Evolutionary conservation across 768 basidiomycete species (phyloP).

Genomic region (Amanita exitialis): DNA sequence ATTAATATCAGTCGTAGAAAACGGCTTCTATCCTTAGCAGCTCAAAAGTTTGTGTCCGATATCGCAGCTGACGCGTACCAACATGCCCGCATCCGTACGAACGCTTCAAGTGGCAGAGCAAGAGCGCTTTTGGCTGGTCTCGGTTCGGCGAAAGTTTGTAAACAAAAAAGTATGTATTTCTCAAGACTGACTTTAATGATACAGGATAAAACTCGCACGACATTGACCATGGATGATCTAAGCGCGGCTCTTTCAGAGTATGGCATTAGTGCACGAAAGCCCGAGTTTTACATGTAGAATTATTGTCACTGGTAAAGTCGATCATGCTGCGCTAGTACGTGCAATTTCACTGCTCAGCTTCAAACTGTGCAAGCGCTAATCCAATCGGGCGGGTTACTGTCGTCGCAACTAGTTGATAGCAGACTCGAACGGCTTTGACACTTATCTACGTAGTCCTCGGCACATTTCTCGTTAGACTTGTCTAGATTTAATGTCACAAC

Average conservation of each 20-base stretch:
- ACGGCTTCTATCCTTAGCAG: conserved; percentile 87
- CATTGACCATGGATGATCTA: conserved; percentile 95
- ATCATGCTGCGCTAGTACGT: no score
- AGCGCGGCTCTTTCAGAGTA: conserved; percentile 91
- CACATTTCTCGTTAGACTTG: no score
- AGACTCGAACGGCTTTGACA: no score
- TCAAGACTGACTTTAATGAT: not conserved
- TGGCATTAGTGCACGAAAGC: conserved; percentile 88
- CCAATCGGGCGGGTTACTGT: no score
- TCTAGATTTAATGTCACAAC: not conserved
- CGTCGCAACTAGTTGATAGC: not conserved
- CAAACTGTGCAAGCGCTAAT: no score
- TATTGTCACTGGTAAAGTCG: not conserved
- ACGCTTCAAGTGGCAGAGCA: conserved; percentile 66
- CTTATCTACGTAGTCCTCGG: no score
- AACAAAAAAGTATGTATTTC: not conserved
- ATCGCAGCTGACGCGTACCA: conserved; percentile 96
- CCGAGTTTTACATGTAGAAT: conserved; percentile 80
- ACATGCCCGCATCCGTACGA: conserved; percentile 92
- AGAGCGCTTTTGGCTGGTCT: conserved; percentile 47
- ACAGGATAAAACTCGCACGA: conserved; percentile 87
- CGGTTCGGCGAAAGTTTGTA: conserved; percentile 52
- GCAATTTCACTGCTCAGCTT: no score
- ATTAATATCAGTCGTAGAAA: conserved; percentile 43
- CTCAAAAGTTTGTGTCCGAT: conserved; percentile 96